Evolutionary conservation across 202 grass and related monocot species (phyloP).

Genomic region (Zoysia matrella): DNA sequence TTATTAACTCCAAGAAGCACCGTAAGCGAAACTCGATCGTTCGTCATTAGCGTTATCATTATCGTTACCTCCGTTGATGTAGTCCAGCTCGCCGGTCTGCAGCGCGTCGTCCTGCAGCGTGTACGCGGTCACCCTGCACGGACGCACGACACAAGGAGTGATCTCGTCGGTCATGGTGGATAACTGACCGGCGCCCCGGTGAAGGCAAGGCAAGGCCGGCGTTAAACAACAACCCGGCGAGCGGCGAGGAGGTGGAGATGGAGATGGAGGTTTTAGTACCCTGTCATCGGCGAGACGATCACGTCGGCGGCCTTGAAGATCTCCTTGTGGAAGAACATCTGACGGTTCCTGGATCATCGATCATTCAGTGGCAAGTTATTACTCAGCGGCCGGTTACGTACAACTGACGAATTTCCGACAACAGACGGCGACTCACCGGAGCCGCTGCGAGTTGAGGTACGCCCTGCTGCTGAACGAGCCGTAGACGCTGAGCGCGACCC

Average conservation of each 20-base stretch:
- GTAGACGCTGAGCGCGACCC: constrained; percentile 64
- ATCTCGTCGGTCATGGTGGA: too few species aligned
- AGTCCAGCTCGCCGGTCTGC: constrained; percentile 74
- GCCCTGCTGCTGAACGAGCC: constrained; percentile 69
- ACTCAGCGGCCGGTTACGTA: too few species aligned
- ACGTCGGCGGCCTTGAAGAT: constrained; percentile 76
- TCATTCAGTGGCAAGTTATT: too few species aligned
- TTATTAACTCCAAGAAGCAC: too few species aligned
- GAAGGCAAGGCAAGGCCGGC: too few species aligned
- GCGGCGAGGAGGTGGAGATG: too few species aligned
- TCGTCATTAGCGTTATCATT: too few species aligned
- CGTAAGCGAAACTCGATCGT: too few species aligned
- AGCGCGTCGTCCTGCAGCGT: constrained; percentile 61
- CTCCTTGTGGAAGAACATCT: constrained; percentile 76
- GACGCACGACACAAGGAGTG: too few species aligned
- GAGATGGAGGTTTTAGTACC: constrained; percentile 30
- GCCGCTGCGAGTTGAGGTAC: constrained; percentile 74
- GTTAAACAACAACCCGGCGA: too few species aligned
- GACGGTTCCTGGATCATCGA: constrained; percentile 46
- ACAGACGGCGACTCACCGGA: constrained; percentile 42
- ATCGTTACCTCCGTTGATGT: constrained; percentile 74
- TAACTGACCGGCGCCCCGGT: not conserved
- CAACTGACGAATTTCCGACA: too few species aligned
- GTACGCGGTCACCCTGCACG: constrained; percentile 68
- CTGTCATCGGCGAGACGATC: constrained; percentile 73